Base-by-base conservation (phyloP, 495 filamentous ascomycete genomes). In the Hypoxylon rickii region DNA sequence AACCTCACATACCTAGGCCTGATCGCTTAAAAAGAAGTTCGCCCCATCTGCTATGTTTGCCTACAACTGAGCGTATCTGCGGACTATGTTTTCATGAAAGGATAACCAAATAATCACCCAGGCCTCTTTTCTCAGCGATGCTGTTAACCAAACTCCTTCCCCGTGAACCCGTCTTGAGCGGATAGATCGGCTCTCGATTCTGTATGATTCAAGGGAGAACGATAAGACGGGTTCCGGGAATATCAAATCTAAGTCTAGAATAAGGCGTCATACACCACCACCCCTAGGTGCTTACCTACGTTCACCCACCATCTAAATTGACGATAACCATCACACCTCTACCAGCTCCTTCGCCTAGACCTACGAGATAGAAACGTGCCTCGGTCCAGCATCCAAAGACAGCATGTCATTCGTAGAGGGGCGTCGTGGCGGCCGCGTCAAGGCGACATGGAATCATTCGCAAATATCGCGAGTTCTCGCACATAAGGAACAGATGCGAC, bases 361-460 rank as follows among this genome's bases (percentile, higher is more conserved):
- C 33, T 8, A 37, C n/a, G 2, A 39, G 37, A 21, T n/a, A 31
- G 8, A 40, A 19, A 24, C 7, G 10, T 13, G 18, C 19, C 33
- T 41, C 50, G 57, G 50, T n/a, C 24, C n/a, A 0, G n/a, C 36
- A 17, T 11, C 57, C 34, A 29, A 55, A 55, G 39, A 15, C 3
- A 51, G 57, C 41, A 61, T 50, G 24, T 32, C 39, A 22, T 36
- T 55, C 44, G 50, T 16, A 22, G 32, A 10, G 26, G 20, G 19
- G 21, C 13, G 29, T 41, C 16, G 15, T n/a, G 21, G 43, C 20
- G 3, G 33, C 15, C 0, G 3, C 11, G 10, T 17, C 33, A 40
- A 4, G 22, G 3, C 2, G 24, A 18, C 10, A 10, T 13, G 26
- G 15, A 20, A 17, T 11, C 43, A 7, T n/a, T 45, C 18, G 41